These are phyloP conservation scores for Maudiozyma serrabonitensis DNA, from an alignment of 805 yeast genomes.

Conservation along the genomic window DNA sequence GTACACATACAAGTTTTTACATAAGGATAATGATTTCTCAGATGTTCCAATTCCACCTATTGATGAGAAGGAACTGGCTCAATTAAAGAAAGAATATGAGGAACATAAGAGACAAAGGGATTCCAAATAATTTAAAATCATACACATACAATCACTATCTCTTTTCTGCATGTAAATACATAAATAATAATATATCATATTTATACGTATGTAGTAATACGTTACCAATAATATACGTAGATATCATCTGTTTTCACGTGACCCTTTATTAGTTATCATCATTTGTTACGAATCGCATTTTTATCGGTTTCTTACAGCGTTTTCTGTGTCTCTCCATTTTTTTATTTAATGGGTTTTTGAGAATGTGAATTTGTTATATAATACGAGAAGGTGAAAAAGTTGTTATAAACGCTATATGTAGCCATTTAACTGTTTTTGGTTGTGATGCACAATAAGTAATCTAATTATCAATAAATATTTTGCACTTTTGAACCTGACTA, in stretches of 20 bases:
- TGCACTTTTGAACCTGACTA: too few relatives aligned
- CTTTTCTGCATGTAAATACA: neutral
- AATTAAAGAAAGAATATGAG: slow-evolving; percentile 66
- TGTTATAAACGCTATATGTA: too few relatives aligned
- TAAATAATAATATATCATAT: neutral
- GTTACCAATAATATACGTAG: neutral
- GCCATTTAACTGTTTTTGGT: too few relatives aligned
- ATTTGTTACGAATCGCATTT: too few relatives aligned
- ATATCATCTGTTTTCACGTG: neutral
- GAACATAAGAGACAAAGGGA: slow-evolving; percentile 15
- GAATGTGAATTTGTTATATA: too few relatives aligned
- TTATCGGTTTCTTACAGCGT: too few relatives aligned
- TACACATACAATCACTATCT: neutral
- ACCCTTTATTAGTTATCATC: too few relatives aligned
- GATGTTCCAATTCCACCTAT: slow-evolving; percentile 95
- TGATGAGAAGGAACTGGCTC: slow-evolving; percentile 62
- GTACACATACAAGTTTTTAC: slow-evolving; percentile 56
- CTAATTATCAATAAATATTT: too few relatives aligned
- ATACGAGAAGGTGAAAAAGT: too few relatives aligned
- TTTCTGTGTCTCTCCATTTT: too few relatives aligned
- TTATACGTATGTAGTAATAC: neutral
- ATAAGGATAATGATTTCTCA: slow-evolving; percentile 64
- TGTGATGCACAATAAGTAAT: too few relatives aligned
- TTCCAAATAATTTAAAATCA: neutral
- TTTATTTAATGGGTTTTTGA: too few relatives aligned